Evolutionary conservation across 208 protist species (phyloP).

Genomic region (Leishmania martiniquensis): DNA sequence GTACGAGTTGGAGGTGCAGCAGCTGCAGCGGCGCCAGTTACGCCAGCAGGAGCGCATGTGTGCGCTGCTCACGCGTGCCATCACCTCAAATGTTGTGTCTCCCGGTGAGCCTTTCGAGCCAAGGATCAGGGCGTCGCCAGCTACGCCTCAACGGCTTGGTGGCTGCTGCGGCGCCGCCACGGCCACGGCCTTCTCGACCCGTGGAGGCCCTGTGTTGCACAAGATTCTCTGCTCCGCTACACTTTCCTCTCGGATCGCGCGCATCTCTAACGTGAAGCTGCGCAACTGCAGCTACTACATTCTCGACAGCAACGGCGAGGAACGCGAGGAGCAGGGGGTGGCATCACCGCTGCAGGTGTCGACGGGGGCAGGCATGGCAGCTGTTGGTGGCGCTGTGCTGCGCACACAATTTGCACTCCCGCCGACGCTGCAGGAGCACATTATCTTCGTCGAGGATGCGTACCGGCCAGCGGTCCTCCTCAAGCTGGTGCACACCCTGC

Average conservation of each 20-base stretch:
- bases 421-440: slow-evolving; percentile 80
- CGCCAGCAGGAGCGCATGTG: slow-evolving; percentile 9
- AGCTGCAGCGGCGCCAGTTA: slow-evolving; percentile 24
- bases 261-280: slow-evolving; percentile 82
- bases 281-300: slow-evolving; percentile 86
- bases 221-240: slow-evolving; percentile 92
- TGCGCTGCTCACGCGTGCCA: not conserved
- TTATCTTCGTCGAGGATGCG: slow-evolving; percentile 81
- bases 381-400: slow-evolving; percentile 15
- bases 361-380: slow-evolving; percentile 2
- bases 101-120: not conserved
- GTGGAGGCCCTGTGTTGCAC: slow-evolving; percentile 43
- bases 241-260: slow-evolving; percentile 83
- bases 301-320: slow-evolving; percentile 72
- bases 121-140: not conserved
- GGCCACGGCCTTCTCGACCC: not conserved
- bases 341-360: not conserved
- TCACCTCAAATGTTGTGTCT: not conserved
- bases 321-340: slow-evolving; percentile 35
- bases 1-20: slow-evolving; percentile 60
- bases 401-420: slow-evolving; percentile 83
- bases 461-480: slow-evolving; percentile 87
- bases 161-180: not conserved
- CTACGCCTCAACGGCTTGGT: slow-evolving; percentile 1
- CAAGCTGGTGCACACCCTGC: slow-evolving; percentile 74